phyloP scores from a whole-genome alignment of 2,329 filamentous ascomycete genomes.

The Drechslerella dactyloides region DNA sequence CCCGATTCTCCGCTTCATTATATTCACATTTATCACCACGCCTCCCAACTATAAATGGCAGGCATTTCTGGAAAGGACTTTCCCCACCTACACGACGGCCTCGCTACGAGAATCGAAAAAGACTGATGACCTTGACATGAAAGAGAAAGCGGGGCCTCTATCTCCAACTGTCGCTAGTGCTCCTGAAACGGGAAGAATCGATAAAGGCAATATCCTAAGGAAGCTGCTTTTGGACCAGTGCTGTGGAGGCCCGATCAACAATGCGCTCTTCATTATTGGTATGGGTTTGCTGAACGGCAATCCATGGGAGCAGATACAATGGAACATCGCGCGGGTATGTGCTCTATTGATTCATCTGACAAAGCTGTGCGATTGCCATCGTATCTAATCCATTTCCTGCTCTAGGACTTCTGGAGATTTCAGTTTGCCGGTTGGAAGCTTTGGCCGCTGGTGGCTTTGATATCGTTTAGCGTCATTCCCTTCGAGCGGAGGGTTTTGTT shows the following conservation, averaged over 20 bases:
- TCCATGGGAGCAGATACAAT: constrained; percentile 56
- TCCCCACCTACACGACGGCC: constrained; percentile 60
- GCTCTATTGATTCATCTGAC: background rate
- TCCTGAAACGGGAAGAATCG: constrained; percentile 54
- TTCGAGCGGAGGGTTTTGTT: constrained; percentile 64
- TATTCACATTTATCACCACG: constrained; percentile 63
- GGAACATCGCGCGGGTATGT: constrained; percentile 57
- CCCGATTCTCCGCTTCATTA: constrained; percentile 65
- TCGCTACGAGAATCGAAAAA: constrained; percentile 32
- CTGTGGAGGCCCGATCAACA: constrained; percentile 65
- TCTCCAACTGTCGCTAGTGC: constrained; percentile 5
- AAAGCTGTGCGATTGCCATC: background rate
- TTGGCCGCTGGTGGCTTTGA: constrained; percentile 63
- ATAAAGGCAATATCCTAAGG: constrained; percentile 61
- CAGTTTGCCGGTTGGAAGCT: constrained; percentile 64
- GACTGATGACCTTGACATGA: constrained; percentile 41
- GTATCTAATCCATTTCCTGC: background rate
- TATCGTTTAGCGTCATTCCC: constrained; percentile 63
- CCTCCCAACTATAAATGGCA: constrained; percentile 69
- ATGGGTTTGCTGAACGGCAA: constrained; percentile 62
- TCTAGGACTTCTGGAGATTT: constrained; percentile 54
- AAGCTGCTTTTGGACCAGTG: constrained; percentile 69
- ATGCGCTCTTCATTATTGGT: constrained; percentile 64
- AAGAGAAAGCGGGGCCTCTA: constrained; percentile 28
- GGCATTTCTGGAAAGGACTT: constrained; percentile 63